Conservation (phyloP, 352 stramenopile species). For the Blastocystis sp. region DNA sequence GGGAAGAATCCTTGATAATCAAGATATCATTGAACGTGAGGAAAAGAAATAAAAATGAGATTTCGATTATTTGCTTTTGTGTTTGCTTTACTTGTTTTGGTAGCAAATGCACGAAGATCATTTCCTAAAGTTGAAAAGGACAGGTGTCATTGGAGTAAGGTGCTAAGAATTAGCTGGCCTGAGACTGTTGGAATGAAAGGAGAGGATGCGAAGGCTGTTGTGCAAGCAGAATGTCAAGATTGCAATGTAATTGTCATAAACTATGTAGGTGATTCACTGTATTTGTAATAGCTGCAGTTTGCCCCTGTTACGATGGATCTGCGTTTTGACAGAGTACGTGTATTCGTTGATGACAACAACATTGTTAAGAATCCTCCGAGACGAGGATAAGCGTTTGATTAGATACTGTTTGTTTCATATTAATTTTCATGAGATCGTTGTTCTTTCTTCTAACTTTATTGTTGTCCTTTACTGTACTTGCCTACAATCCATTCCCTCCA, state of each 20-base stretch:
- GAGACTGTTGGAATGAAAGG: slow-evolving; percentile 37
- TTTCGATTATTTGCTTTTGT: slow-evolving; percentile 10
- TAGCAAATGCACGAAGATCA: neutral
- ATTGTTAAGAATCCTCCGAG: slow-evolving; percentile 16
- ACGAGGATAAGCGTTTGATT: slow-evolving; percentile 18
- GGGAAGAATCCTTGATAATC: neutral
- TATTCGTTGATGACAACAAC: slow-evolving; percentile 32
- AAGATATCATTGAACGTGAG: too few relatives aligned
- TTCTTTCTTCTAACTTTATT: neutral
- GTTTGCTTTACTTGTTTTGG: neutral
- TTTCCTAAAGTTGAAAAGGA: slow-evolving; percentile 20
- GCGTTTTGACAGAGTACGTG: slow-evolving; percentile 45
- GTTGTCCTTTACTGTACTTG: neutral
- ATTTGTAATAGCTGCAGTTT: neutral
- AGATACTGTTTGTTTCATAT: neutral
- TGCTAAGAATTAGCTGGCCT: slow-evolving; percentile 8
- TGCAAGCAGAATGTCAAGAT: neutral
- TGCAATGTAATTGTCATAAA: neutral
- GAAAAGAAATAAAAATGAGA: neutral
- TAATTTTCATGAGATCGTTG: too few relatives aligned
- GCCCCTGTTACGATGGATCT: slow-evolving; percentile 38
- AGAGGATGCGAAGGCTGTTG: neutral
- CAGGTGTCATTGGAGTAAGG: neutral
- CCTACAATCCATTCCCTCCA: neutral
- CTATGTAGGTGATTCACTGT: neutral